Percentiles rank a stretch among this genome's conserved stretches.
phyloP scores from a whole-genome alignment of 352 stramenopile genomes.

The Phytophthora brassicae region DNA sequence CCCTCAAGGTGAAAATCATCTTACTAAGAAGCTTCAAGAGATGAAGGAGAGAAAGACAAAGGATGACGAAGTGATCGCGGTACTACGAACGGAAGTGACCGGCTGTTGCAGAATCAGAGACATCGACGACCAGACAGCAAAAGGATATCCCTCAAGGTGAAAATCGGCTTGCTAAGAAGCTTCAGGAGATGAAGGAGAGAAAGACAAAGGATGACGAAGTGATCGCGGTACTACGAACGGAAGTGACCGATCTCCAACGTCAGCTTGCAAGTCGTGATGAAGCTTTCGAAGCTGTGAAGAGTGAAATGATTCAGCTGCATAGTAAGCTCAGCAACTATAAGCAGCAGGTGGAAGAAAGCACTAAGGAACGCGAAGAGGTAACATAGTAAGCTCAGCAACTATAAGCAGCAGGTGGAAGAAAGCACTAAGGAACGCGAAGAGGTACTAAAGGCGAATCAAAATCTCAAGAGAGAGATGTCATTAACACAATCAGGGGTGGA shows the following conservation, averaged over 20 bases:
- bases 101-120: slow-evolving; percentile 18
- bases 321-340: slow-evolving; percentile 23
- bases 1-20: slow-evolving; percentile 12
- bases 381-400: slow-evolving; percentile 24
- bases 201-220: slow-evolving; percentile 32
- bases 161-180: slow-evolving; percentile 19
- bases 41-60: slow-evolving; percentile 37
- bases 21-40: slow-evolving; percentile 27
- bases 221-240: slow-evolving; percentile 22
- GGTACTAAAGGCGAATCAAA: slow-evolving; percentile 26
- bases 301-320: slow-evolving; percentile 23
- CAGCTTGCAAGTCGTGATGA: slow-evolving; percentile 32
- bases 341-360: slow-evolving; percentile 23
- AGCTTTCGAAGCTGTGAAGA: slow-evolving; percentile 19
- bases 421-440: slow-evolving; percentile 33
- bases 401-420: slow-evolving; percentile 24
- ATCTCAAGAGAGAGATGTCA: slow-evolving; percentile 39
- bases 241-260: slow-evolving; percentile 22
- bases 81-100: slow-evolving; percentile 23
- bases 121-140: slow-evolving; percentile 17
- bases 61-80: slow-evolving; percentile 27
- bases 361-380: slow-evolving; percentile 33
- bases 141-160: slow-evolving; percentile 14
- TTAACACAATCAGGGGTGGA: slow-evolving; percentile 21
- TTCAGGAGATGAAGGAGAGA: slow-evolving; percentile 38